Base-by-base conservation (phyloP, 352 stramenopile species). In the Pythium oligandrum region DNA sequence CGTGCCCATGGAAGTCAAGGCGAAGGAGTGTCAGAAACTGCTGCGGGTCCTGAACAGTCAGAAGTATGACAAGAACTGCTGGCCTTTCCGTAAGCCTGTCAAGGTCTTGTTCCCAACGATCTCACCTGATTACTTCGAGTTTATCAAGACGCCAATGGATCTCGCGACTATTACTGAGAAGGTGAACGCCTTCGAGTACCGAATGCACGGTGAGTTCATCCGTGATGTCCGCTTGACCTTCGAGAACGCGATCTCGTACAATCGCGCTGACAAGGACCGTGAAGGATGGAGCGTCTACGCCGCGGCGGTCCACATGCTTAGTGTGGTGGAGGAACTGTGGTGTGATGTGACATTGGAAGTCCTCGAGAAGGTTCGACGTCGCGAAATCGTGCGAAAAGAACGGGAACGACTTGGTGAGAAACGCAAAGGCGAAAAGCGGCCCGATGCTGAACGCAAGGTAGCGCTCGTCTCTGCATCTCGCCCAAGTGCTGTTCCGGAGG, bases 21-120 rank as follows among this genome's bases (percentile, higher is more conserved):
- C 81, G 2, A 90, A 86, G 49, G 84, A 94, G 57, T 91, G 78
- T 40, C 67, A 85, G 46, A 91, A 90, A 49, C 46, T 94, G 32
- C 62, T 94, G 35, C 74, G 79, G 6, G 78, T 86, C 8, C 63
- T 94, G n/a, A 85, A 88, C 51, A 90, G 77, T 49, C 84, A 94
- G 50, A 94, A 94, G 66, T 72, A 93, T 47, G 78, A 91, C 59
- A 93, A 92, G 54, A 86, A 90, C 55, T 89, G 76, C 55, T 93
- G 84, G 84, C 84, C 84, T 7, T 94, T 94, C 60, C 76, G 82
- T 30, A 90, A 94, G 39, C 69, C 84, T 35, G 84, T 88, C 32
- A 59, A 72, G 32, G 70, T 87, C 45, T 55, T 94, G 30, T 94
- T 94, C 47, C 83, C 83, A 31, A 64, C 69, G 31, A 66, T 94